A percentile compares a stretch with the other conserved stretches of the same genome.
phyloP scores from a whole-genome alignment of 345 rosid genomes.

The Cardamine occulta region DNA sequence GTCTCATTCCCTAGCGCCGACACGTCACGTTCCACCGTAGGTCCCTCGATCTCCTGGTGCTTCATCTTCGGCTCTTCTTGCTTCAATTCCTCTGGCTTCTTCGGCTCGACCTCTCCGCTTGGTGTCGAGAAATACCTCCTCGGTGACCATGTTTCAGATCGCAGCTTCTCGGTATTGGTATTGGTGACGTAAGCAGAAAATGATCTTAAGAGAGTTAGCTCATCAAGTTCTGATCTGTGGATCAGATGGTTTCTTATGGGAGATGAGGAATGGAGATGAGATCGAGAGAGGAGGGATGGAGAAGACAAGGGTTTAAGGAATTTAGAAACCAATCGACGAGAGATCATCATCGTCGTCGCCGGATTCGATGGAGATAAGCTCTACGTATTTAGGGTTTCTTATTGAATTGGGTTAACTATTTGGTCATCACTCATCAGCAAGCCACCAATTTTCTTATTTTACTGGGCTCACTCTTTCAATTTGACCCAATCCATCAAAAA shows the following conservation, averaged over 20 bases:
- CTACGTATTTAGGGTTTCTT: conserved; percentile 21
- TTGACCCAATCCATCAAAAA: background rate
- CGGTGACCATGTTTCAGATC: conserved; percentile 40
- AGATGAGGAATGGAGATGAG: conserved; percentile 64
- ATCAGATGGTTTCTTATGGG: conserved; percentile 33
- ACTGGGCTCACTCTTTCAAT: background rate
- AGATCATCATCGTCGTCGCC: conserved; percentile 34
- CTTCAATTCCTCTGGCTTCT: conserved; percentile 26
- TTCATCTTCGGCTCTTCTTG: conserved; percentile 68
- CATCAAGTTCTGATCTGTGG: conserved; percentile 12
- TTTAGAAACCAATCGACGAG: conserved; percentile 42
- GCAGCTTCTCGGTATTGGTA: conserved; percentile 14
- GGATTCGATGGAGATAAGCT: conserved; percentile 10
- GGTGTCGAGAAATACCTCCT: conserved; percentile 58
- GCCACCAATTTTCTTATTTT: background rate
- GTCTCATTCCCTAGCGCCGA: conserved; percentile 84
- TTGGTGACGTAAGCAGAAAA: conserved; percentile 26
- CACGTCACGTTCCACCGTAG: conserved; percentile 84
- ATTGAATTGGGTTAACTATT: background rate
- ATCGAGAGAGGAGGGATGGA: conserved; percentile 62
- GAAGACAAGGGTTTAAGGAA: conserved; percentile 38
- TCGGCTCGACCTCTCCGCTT: conserved; percentile 20
- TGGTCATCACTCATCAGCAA: background rate
- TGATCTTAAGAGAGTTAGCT: conserved; percentile 36
- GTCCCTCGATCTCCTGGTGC: conserved; percentile 96